phyloP scores from a whole-genome alignment of 1,284 basidiomycete genomes.

The Phaffia rhodozyma region DNA sequence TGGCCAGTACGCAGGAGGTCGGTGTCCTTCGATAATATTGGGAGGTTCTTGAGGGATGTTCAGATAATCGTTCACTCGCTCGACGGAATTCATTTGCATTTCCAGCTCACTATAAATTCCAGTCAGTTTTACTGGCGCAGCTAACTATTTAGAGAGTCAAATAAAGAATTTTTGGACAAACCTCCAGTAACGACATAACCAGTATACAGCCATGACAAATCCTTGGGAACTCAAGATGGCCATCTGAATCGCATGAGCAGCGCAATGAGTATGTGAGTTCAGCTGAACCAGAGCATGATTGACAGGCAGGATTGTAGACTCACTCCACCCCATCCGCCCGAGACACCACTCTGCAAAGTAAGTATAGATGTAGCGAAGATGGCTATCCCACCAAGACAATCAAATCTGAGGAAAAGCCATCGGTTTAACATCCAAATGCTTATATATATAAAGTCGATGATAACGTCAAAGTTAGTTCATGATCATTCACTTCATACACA shows the following conservation, averaged over 20 bases:
- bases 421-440: constrained; percentile 29
- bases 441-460: too few relatives aligned
- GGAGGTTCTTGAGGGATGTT: constrained; percentile 76
- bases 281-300: too few relatives aligned
- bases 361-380: constrained; percentile 64
- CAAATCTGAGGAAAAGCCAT: constrained; percentile 39
- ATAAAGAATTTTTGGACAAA: too few relatives aligned
- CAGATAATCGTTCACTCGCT: constrained; percentile 78
- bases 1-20: constrained; percentile 76
- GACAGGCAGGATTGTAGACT: too few relatives aligned
- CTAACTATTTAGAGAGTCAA: too few relatives aligned
- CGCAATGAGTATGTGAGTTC: too few relatives aligned
- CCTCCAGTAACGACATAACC: constrained; percentile 36
- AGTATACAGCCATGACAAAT: constrained; percentile 33
- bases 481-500: too few relatives aligned
- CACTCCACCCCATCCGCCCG: constrained; percentile 59
- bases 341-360: constrained; percentile 53
- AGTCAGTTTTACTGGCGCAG: too few relatives aligned
- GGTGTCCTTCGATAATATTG: constrained; percentile 50
- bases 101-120: constrained; percentile 36
- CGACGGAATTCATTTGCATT: constrained; percentile 59
- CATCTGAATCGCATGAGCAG: constrained; percentile 29
- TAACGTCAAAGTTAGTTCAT: too few relatives aligned
- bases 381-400: constrained; percentile 58
- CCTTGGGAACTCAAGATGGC: constrained; percentile 56